Conservation (phyloP, 768 basidiomycete species). For the Cyclocybe cylindracea region DNA sequence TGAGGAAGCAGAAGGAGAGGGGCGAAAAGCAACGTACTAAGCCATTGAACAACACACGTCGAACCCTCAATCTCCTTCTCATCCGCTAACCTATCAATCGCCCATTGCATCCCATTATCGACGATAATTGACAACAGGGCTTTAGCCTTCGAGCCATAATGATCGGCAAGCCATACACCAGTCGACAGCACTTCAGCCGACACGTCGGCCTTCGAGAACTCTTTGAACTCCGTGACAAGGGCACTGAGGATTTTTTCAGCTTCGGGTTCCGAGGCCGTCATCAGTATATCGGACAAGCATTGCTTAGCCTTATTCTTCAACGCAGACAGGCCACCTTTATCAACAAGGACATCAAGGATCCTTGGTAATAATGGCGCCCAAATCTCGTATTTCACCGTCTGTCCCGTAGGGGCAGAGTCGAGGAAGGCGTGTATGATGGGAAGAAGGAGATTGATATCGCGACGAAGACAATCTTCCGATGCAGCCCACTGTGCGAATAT, state of each 20-base stretch:
- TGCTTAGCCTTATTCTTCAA: constrained; percentile 9
- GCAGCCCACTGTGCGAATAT: constrained; percentile 43
- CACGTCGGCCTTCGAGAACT: constrained; percentile 3
- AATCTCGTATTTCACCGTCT: constrained; percentile 15
- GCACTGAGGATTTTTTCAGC: constrained; percentile 5
- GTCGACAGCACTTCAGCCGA: constrained; percentile 11
- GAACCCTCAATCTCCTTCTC: constrained; percentile 20
- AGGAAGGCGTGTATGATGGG: constrained; percentile 47
- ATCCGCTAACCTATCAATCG: constrained; percentile 46
- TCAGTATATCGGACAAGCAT: constrained; percentile 10
- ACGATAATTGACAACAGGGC: constrained; percentile 30
- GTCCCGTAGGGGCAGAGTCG: constrained; percentile 28
- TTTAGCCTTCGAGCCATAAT: constrained; percentile 19
- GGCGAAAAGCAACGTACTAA: constrained; percentile 35
- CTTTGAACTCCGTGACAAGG: constrained; percentile 11
- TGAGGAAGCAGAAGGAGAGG: constrained; percentile 4
- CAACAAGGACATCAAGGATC: constrained; percentile 8
- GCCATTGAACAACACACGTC: constrained; percentile 26
- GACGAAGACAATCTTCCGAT: constrained; percentile 22
- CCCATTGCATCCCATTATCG: constrained; percentile 54
- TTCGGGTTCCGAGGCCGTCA: neutral
- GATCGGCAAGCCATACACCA: constrained; percentile 6
- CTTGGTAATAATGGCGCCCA: constrained; percentile 31
- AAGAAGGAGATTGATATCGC: constrained; percentile 31
- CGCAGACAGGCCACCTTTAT: neutral